Evolutionary conservation across 768 basidiomycete species (phyloP).

Genomic region (Roridomyces roridus): DNA sequence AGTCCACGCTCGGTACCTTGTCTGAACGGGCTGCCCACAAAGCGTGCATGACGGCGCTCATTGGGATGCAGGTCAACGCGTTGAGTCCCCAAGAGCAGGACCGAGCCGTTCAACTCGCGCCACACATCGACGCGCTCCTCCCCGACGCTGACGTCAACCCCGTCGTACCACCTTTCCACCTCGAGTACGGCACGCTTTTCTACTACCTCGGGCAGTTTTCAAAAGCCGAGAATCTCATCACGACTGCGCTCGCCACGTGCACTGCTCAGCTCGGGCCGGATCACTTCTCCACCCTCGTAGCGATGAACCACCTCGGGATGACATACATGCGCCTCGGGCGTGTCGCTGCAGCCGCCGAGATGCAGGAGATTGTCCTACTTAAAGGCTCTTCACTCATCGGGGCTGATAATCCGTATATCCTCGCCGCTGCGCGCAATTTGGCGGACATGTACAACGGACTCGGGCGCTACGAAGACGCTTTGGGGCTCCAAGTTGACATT

Average conservation of each 20-base stretch:
- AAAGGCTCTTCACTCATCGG: background rate
- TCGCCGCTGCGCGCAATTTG: background rate
- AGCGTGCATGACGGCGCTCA: no score
- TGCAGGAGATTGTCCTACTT: background rate
- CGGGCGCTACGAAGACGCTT: background rate
- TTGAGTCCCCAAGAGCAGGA: no score
- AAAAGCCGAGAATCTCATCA: background rate
- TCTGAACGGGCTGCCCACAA: no score
- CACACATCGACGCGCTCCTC: no score
- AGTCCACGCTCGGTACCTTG: background rate
- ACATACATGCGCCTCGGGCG: background rate
- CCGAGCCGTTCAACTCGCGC: no score
- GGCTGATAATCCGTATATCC: background rate
- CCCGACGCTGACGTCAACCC: background rate
- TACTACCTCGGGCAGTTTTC: no score
- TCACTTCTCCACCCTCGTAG: slow-evolving; percentile 2
- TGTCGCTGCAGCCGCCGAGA: background rate
- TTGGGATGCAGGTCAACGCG: no score
- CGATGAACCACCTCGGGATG: background rate
- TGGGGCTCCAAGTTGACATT: background rate
- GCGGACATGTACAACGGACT: background rate
- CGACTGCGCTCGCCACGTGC: background rate
- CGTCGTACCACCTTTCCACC: no score
- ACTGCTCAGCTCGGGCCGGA: background rate
- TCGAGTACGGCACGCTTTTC: no score